Evolutionary conservation across 2,329 filamentous ascomycete genomes (phyloP), one percentile per base, ranked within the genome.

Genomic region (Aspergillus glaucus): DNA sequence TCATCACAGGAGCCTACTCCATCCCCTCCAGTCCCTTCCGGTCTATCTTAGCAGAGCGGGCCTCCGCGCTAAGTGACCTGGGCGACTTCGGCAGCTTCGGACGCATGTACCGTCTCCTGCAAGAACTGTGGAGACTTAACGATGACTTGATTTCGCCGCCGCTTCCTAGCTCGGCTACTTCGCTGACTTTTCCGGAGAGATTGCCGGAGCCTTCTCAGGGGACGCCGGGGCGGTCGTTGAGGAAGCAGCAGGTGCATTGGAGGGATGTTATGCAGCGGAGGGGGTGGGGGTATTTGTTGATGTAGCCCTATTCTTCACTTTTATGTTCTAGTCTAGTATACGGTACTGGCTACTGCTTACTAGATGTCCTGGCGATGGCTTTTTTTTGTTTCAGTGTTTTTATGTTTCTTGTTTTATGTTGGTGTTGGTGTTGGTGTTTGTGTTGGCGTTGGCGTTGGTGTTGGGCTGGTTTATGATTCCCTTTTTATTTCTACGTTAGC

Each of bases 201-300:
- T 42, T 30, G 17, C 32, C 47, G 12, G 45, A 41, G 19, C 43
- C 46, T 12, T 43, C 43, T 22, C 36, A 46, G 9, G 28, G 37
- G 6, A 47, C 56, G 2, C 45, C 48, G 24, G 51, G 54, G 1
- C 50, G 50, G 37, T 53, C 54, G 9, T 55, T 62, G 14, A 63
- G 61, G 46, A 56, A 49, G 61, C 83, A 82, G 65, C 85, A 86
- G 74, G 81, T 95, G 71, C 90, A 91, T 82, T 97, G 91, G 91
- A 80, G 92, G 75, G 88, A 94, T 73, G 82, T 92, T 66, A 95
- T 96, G 90, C 81, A 81, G 72, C 81, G 85, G 74, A 93, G 90
- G 75, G 83, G 82, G 59, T 95, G 88, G 90, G 87, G 93, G 68
- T 92, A 89, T 75, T 77, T 96, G 68, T 80, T 96, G 69, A 90